Percentiles rank a stretch among this genome's conserved stretches.
phyloP scores from a whole-genome alignment of 192 early-diverging fungal genomes.

The Umbelopsis isabellina region DNA sequence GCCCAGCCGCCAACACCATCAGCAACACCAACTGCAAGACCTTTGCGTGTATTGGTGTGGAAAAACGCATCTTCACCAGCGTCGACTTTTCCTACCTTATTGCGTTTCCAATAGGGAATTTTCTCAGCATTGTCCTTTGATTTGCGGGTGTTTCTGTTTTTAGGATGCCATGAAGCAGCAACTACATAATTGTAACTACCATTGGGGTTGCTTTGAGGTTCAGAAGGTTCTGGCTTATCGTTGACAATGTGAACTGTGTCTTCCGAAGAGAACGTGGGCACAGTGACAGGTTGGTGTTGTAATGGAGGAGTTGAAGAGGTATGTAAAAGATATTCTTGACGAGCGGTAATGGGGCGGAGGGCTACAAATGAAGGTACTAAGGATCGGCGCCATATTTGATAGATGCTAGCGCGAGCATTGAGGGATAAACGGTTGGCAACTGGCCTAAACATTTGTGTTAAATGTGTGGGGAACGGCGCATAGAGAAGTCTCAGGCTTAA shows the following conservation, averaged over 20 bases:
- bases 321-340: background rate
- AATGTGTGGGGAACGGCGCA: background rate
- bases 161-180: slow-evolving; percentile 41
- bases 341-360: slow-evolving; percentile 3
- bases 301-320: background rate
- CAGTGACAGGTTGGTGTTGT: background rate
- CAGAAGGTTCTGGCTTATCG: background rate
- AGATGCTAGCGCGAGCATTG: slow-evolving; percentile 8
- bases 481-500: no score
- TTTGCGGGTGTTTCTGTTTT: slow-evolving; percentile 25
- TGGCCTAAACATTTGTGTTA: slow-evolving; percentile 7
- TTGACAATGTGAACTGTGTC: background rate
- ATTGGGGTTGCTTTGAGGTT: slow-evolving; percentile 1
- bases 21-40: slow-evolving; percentile 61
- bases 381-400: slow-evolving; percentile 5
- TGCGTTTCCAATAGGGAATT: slow-evolving; percentile 46
- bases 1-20: slow-evolving; percentile 67
- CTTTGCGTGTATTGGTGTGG: slow-evolving; percentile 51
- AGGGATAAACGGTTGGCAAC: background rate
- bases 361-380: background rate
- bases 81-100: slow-evolving; percentile 57
- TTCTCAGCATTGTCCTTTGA: background rate
- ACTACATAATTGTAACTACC: slow-evolving; percentile 33
- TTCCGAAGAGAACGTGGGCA: background rate
- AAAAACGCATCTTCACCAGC: slow-evolving; percentile 68